phyloP scores from a whole-genome alignment of 2,329 filamentous ascomycete species.

The Grosmannia serpens region DNA sequence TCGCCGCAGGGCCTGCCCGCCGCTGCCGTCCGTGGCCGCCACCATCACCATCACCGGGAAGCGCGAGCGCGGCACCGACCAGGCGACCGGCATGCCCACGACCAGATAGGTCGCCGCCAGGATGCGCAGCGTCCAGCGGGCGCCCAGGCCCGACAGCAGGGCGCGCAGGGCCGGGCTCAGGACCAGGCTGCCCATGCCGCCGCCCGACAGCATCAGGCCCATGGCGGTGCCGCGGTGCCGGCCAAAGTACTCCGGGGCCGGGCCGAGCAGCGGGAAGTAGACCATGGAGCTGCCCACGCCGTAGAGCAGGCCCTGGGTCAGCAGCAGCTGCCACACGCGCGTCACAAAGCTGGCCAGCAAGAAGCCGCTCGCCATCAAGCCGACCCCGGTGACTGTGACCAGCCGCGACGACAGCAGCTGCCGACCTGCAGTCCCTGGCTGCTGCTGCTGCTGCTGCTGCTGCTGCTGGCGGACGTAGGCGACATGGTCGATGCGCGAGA shows the following conservation, averaged over 20 bases:
- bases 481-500: constrained; percentile 27
- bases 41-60: constrained; percentile 15
- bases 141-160: constrained; percentile 29
- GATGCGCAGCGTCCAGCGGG: constrained; percentile 30
- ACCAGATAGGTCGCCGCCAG: constrained; percentile 25
- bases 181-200: constrained; percentile 29
- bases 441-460: constrained; percentile 4
- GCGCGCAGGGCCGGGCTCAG: constrained; percentile 27
- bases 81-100: constrained; percentile 26
- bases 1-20: constrained; percentile 14
- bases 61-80: constrained; percentile 26
- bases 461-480: neutral
- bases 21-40: constrained; percentile 1
- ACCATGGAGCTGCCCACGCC: constrained; percentile 32
- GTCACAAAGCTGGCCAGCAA: constrained; percentile 25
- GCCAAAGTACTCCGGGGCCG: constrained; percentile 37
- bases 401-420: constrained; percentile 19
- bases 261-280: constrained; percentile 30
- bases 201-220: constrained; percentile 31
- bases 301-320: constrained; percentile 30
- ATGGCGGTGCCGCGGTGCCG: constrained; percentile 33
- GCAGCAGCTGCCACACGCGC: constrained; percentile 28
- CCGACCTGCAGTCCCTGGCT: constrained; percentile 8
- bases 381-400: constrained; percentile 29
- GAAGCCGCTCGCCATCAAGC: constrained; percentile 29